Evolutionary conservation across 2,329 filamentous ascomycete genomes (phyloP), one percentile per base, ranked within the genome.

Genomic region (Exophiala sp.): DNA sequence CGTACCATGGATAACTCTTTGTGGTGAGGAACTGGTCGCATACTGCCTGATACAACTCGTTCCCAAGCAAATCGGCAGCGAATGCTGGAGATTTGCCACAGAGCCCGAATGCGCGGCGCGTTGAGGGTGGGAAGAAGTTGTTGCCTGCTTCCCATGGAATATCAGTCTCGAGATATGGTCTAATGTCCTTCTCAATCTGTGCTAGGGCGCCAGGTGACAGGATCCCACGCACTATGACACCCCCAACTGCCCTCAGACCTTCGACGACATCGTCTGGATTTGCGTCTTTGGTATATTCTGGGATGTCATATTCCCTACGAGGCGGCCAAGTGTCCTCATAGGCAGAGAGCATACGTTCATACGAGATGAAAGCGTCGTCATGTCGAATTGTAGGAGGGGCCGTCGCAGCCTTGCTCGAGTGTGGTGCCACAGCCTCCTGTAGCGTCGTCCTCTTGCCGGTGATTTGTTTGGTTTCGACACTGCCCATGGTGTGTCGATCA

Each of bases 1-100:
- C 45, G 12, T 54, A 54, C 52, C 47, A 51, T 12, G 36, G 21
- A 21, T 51, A 54, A 11, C 47, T 24, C 34, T 54, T 55, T 7
- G 63, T 65, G 1, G 66, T 66, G 0, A 68, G 53, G 12, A 68
- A 63, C 8, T 62, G 51, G 2, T 58, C 59, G 47, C 60, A 63
- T 9, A 66, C 56, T 3, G 48, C 47, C 14, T 60, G 63, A 29
- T 62, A 68, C 3, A 68, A 53, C 0, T 62, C 62, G 11, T 66
- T 60, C 59, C 65, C 64, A 14, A 66, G 52, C 2, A 61, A 12
- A 10, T 44, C 33, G 34, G 45, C 1, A 7, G 52, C 52, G 18
- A 34, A 20, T 2, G 52, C 33, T 24, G 20, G n/a, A 11, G 47
- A 51, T 29, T 54, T 54, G 4, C 52, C 52, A 11, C 44, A 35